Conservation (phyloP, 495 filamentous ascomycete genomes). For the Delitschia confertaspora region DNA sequence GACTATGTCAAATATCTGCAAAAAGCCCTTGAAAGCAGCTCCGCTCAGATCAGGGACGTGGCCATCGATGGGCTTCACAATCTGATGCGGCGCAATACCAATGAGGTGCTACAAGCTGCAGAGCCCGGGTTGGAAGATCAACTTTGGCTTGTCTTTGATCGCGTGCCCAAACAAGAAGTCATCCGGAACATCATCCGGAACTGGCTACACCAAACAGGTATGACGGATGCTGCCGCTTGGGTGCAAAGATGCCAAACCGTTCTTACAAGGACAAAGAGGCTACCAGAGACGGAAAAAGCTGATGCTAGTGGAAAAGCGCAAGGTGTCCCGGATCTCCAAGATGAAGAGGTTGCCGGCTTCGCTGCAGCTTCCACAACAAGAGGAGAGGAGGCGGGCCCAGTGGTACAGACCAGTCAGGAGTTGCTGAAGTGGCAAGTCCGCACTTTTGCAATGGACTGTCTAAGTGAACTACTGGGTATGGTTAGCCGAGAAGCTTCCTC, state of each 20-base stretch:
- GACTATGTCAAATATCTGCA: conserved; percentile 79
- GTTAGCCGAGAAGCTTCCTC: conserved; percentile 63
- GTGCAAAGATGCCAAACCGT: conserved; percentile 79
- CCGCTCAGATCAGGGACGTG: conserved; percentile 60
- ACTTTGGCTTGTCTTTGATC: conserved; percentile 81
- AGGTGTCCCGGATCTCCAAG: conserved; percentile 65
- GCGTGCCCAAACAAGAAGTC: conserved; percentile 60
- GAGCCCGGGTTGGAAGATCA: conserved; percentile 76
- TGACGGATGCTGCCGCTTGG: conserved; percentile 71
- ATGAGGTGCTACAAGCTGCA: conserved; percentile 64
- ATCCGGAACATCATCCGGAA: conserved; percentile 75
- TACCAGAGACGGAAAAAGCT: conserved; percentile 43
- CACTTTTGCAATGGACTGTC: conserved; percentile 83
- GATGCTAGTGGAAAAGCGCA: conserved; percentile 42
- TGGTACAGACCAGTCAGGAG: conserved; percentile 66
- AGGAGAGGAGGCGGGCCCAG: conserved; percentile 51
- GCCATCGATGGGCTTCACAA: conserved; percentile 86
- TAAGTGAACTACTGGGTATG: conserved; percentile 72
- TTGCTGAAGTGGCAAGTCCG: conserved; percentile 91
- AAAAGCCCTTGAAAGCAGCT: conserved; percentile 58
- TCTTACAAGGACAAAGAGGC: conserved; percentile 72
- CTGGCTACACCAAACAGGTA: conserved; percentile 81
- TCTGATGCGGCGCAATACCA: conserved; percentile 84
- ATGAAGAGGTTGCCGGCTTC: conserved; percentile 95
- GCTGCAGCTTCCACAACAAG: conserved; percentile 59